Percentiles rank a stretch among this genome's conserved stretches.
Evolutionary conservation across 495 filamentous ascomycete species (phyloP).

Genomic region (Astrothelium subdiscretum): DNA sequence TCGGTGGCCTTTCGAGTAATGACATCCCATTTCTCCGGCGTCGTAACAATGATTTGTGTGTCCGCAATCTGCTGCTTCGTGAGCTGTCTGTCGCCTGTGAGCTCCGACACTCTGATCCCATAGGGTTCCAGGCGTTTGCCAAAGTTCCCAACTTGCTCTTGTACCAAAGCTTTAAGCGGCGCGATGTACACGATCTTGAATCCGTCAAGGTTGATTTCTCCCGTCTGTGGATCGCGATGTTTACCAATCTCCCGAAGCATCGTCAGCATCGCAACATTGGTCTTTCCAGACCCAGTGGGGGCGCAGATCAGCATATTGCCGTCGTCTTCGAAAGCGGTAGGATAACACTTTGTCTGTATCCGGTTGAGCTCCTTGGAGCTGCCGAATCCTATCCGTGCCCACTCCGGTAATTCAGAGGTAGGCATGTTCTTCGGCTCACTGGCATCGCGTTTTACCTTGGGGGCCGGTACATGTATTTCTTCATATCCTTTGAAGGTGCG

Average conservation of each 20-base stretch:
- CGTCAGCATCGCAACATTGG: constrained; percentile 95
- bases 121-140: constrained; percentile 82
- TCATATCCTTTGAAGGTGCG: constrained; percentile 95
- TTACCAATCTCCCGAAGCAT: constrained; percentile 96
- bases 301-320: constrained; percentile 97
- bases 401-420: constrained; percentile 79
- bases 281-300: constrained; percentile 95
- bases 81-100: constrained; percentile 95
- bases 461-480: constrained; percentile 90
- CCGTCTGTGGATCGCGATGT: constrained; percentile 72
- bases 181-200: constrained; percentile 98
- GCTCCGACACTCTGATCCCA: constrained; percentile 81
- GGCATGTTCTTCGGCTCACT: constrained; percentile 68
- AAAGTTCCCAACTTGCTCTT: constrained; percentile 96
- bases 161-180: constrained; percentile 86
- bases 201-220: constrained; percentile 83
- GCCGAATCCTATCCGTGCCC: constrained; percentile 79
- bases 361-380: constrained; percentile 75
- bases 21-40: constrained; percentile 98
- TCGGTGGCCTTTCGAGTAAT: constrained; percentile 98
- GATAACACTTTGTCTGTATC: constrained; percentile 87
- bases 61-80: constrained; percentile 98
- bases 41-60: constrained; percentile 97
- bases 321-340: constrained; percentile 84
- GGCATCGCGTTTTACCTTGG: constrained; percentile 69